Evolutionary conservation across 805 yeast genomes (phyloP).

Genomic region (Lipomyces yamanashiensis): DNA sequence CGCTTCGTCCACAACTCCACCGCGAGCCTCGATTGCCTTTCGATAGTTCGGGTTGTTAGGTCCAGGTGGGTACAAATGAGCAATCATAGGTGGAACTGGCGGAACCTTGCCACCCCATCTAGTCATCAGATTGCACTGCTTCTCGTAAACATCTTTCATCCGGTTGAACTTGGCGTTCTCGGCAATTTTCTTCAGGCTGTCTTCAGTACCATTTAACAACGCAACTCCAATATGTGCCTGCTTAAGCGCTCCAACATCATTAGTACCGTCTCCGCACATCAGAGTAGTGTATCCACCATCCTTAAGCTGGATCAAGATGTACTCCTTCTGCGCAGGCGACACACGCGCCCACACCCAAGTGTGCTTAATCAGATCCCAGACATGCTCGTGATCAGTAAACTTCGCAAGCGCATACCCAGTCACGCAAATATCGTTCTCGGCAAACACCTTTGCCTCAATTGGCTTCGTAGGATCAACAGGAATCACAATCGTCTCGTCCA

Average conservation of each 20-base stretch:
- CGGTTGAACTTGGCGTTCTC: slow-evolving; percentile 75
- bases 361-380: slow-evolving; percentile 75
- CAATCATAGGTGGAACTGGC: slow-evolving; percentile 82
- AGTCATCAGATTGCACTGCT: slow-evolving; percentile 76
- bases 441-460: slow-evolving; percentile 61
- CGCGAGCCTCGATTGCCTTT: slow-evolving; percentile 82
- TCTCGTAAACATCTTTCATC: slow-evolving; percentile 70
- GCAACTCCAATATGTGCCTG: slow-evolving; percentile 99
- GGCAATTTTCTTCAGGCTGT: slow-evolving; percentile 83
- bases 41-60: slow-evolving; percentile 86
- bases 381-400: slow-evolving; percentile 68
- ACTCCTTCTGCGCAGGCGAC: slow-evolving; percentile 94
- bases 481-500: slow-evolving; percentile 71
- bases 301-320: slow-evolving; percentile 79
- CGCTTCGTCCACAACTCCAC: slow-evolving; percentile 72
- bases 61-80: slow-evolving; percentile 96
- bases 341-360: slow-evolving; percentile 98
- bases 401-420: slow-evolving; percentile 87
- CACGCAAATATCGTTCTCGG: slow-evolving; percentile 80
- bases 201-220: slow-evolving; percentile 95
- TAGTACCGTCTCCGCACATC: slow-evolving; percentile 99
- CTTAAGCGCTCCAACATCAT: slow-evolving; percentile 98
- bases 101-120: slow-evolving; percentile 76
- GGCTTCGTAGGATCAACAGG: slow-evolving; percentile 67
- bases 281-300: slow-evolving; percentile 88